Base-by-base conservation (phyloP, 1,284 basidiomycete genomes). In the Cryptococcus sp. region DNA sequence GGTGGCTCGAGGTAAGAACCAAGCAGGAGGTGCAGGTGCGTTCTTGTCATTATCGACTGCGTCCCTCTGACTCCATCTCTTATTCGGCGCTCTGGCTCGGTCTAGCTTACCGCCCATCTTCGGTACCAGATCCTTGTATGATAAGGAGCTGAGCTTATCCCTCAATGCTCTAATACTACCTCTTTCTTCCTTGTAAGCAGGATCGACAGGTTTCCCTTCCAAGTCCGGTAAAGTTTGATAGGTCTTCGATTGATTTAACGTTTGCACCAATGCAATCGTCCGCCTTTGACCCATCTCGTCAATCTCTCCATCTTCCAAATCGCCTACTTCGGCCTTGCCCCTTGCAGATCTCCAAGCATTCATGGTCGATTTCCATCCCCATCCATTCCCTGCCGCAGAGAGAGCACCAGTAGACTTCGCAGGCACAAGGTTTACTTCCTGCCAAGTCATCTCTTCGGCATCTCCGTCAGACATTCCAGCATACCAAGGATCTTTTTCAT, bases 1-100 rank as follows among this genome's bases (percentile, higher is more conserved):
- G 4, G 57, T 53, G 4, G 61, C 57, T 33, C 65, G 43, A 3
- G 63, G 65, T 34, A 50, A 49, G 37, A 67, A 62, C 63, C 63
- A 65, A 37, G 52, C 65, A 3, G 65, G 63, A 11, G 57, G 47
- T 7, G 31, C 44, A 23, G 58, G 58, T 11, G 53, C 50, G 23
- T 41, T 35, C 4, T 41, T 37, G 8, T 41, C 34, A 30, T 37
- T 30, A n/a, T n/a, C 38, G n/a, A 41, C 38, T 41, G 38, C 38
- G 38, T 41, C 38, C 38, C n/a, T 41, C n/a, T n/a, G 10, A 10
- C 38, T 41, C 38, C n/a, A n/a, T n/a, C 38, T 41, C 43, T 65
- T 65, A 49, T 65, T 65, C 4, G 63, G 61, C 6, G 63, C 52
- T 42, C 52, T 47, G 33, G 53, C 62, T 2, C 63, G 47, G 30